Evolutionary conservation across 2,329 filamentous ascomycete species (phyloP).

Genomic region (Fusarium buxicola): DNA sequence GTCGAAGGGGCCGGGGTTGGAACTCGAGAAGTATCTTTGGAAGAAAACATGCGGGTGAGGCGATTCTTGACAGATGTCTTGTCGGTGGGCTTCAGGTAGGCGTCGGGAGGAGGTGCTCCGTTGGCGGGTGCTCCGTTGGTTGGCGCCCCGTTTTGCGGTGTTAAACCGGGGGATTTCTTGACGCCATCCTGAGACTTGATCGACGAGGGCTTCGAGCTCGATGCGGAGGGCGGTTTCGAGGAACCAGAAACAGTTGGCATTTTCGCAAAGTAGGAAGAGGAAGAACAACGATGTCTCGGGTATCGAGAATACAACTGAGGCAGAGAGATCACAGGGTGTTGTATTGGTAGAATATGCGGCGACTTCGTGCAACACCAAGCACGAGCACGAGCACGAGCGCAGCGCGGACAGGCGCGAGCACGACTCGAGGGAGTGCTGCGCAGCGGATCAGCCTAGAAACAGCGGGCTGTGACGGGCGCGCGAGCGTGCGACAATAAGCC

Average conservation of each 20-base stretch:
- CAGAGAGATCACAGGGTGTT: slow-evolving; percentile 14
- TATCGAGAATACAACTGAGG: slow-evolving; percentile 12
- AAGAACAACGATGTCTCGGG: slow-evolving; percentile 24
- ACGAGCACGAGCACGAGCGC: slow-evolving; percentile 28
- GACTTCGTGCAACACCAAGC: slow-evolving; percentile 32
- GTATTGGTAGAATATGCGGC: slow-evolving; percentile 26
- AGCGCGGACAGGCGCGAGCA: slow-evolving; percentile 29
- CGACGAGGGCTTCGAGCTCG: slow-evolving; percentile 63
- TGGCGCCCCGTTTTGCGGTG: slow-evolving; percentile 54
- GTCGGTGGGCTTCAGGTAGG: slow-evolving; percentile 53
- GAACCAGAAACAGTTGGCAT: slow-evolving; percentile 50
- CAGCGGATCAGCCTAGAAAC: slow-evolving; percentile 36
- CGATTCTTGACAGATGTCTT: slow-evolving; percentile 73
- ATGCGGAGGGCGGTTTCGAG: slow-evolving; percentile 55
- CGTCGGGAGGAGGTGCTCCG: slow-evolving; percentile 40
- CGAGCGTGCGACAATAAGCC: slow-evolving; percentile 36
- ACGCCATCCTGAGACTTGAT: slow-evolving; percentile 60
- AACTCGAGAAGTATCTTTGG: slow-evolving; percentile 60
- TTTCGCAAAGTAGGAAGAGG: slow-evolving; percentile 33
- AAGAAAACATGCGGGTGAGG: slow-evolving; percentile 73
- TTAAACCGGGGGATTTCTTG: slow-evolving; percentile 55
- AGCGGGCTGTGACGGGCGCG: slow-evolving; percentile 30
- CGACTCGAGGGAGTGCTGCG: slow-evolving; percentile 40
- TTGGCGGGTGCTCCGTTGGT: slow-evolving; percentile 45
- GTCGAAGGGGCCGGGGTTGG: slow-evolving; percentile 51